These are phyloP conservation scores for Oryza glumipatula DNA, from an alignment of 176 grass and related monocot genomes.

Conservation along the genomic window DNA sequence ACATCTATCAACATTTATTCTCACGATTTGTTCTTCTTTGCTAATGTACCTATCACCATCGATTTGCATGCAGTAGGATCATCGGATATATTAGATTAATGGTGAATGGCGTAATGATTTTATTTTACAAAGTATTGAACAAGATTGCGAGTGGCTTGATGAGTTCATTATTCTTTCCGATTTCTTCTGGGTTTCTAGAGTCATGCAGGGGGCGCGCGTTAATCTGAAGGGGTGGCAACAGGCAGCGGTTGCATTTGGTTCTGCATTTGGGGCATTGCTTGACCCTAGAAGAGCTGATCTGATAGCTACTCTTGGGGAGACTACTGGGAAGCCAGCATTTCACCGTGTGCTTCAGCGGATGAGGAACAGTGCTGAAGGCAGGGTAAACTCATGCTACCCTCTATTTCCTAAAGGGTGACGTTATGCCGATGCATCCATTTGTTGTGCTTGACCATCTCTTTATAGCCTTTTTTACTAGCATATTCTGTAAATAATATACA, in stretches of 20 bases:
- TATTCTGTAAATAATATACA: constrained; percentile 16
- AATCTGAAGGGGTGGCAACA: constrained; percentile 89
- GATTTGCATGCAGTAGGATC: not conserved
- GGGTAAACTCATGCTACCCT: too few relatives aligned
- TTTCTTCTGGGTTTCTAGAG: constrained; percentile 19
- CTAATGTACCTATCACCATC: not conserved
- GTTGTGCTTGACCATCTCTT: not conserved
- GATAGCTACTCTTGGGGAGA: too few relatives aligned
- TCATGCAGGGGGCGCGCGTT: constrained; percentile 69
- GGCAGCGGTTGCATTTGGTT: constrained; percentile 85
- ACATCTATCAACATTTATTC: not conserved
- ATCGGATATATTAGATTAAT: not conserved
- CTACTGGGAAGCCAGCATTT: too few relatives aligned
- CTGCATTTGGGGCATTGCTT: constrained; percentile 62
- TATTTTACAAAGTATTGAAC: not conserved
- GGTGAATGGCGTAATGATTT: not conserved
- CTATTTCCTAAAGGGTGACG: too few relatives aligned
- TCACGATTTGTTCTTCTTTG: not conserved
- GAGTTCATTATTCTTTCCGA: not conserved
- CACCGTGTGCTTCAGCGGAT: too few relatives aligned
- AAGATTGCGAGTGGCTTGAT: not conserved
- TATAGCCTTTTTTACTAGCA: not conserved
- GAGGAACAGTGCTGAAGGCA: too few relatives aligned
- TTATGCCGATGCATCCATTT: too few relatives aligned
- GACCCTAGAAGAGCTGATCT: too few relatives aligned